Conservation (phyloP, 1,284 basidiomycete species). For the Austropuccinia psidii region DNA sequence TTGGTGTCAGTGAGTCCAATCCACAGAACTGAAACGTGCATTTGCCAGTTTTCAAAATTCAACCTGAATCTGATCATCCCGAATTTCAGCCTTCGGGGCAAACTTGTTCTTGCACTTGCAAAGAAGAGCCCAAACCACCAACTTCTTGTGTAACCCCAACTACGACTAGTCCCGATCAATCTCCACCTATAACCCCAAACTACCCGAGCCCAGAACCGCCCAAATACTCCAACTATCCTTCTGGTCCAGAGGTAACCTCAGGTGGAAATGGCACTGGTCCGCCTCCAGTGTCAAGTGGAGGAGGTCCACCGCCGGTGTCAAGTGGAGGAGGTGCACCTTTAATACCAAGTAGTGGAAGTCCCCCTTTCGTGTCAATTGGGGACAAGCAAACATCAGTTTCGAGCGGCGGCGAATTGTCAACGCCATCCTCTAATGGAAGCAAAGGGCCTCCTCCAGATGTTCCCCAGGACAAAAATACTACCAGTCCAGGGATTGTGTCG, state of each 20-base stretch:
- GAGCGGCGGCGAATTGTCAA: not conserved
- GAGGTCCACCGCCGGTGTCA: not conserved
- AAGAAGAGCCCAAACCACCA: constrained; percentile 18
- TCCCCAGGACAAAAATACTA: no score
- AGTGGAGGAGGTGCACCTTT: constrained; percentile 3
- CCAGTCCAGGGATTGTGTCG: not conserved
- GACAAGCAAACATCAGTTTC: no score
- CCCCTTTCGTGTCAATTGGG: no score
- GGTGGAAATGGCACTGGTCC: no score
- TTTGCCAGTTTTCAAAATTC: not conserved
- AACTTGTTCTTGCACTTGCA: constrained; percentile 17
- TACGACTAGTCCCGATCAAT: no score
- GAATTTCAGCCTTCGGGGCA: constrained; percentile 8
- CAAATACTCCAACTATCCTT: no score
- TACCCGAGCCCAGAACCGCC: no score
- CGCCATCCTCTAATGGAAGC: not conserved
- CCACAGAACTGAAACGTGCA: not conserved
- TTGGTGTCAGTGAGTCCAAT: constrained; percentile 10
- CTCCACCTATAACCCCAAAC: no score
- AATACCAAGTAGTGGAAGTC: no score
- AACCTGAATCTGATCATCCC: no score
- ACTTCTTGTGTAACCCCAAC: no score
- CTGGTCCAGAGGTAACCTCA: no score
- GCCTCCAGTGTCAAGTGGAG: not conserved
- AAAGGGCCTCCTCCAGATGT: not conserved